Base-by-base conservation (phyloP, 176 grass and related monocot species). In the Themeda triandra region DNA sequence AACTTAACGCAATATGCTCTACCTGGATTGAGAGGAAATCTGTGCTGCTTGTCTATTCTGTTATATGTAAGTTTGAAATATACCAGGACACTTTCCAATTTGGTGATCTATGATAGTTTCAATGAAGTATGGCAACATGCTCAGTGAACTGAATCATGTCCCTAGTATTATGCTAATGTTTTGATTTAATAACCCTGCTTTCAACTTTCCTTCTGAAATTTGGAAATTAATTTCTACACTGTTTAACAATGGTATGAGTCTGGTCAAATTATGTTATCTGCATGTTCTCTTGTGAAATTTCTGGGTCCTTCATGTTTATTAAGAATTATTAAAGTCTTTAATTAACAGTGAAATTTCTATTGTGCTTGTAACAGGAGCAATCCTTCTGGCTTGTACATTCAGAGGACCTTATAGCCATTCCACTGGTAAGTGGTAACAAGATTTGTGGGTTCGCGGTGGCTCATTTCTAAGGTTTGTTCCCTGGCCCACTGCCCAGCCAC, bases 191-290 rank as follows among this genome's bases (percentile, higher is more conserved):
- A 74, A 28, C 25, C 27, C n/a, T 46, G 41, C 70, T 73, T 29
- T 29, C 2, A 48, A 29, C 8, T 73, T 72, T 44, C 12, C n/a
- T 45, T 17, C n/a, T 45, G n/a, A 72, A 27, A 72, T 45, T 25
- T 17, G 19, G 69, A 29, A 45, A 49, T 44, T 76, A 28, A 39
- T 54, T 39, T 14, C n/a, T 12, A 40, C n/a, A 21, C 24, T 66
- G 39, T 68, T 40, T 56, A 41, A 76, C 6, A 39, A 56, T 3
- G 29, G 70, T 56, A 33, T 19, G 40, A 67, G 41, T 75, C 33
- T 84, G 51, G 15, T 28, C 23, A 75, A 83, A 66, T 48, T 67
- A 84, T 68, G 42, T 4, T 31, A 56, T 40, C 32, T 49, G 59
- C 25, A 14, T 39, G 23, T 76, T 67, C 60, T 76, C 59, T 40